phyloP scores from a whole-genome alignment of 805 yeast genomes.

The Teunomyces cretensis region DNA sequence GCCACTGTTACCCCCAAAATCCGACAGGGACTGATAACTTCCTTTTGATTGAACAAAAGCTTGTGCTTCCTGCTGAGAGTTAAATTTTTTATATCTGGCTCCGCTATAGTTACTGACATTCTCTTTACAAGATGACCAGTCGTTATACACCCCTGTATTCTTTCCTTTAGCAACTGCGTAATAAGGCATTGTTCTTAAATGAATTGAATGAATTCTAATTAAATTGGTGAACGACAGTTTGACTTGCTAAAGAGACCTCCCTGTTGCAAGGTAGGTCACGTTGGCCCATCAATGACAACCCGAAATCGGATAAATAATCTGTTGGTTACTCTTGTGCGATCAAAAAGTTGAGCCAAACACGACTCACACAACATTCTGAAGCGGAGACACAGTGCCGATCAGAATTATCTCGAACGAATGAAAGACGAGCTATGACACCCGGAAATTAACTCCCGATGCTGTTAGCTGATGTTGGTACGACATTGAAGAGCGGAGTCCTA shows the following conservation, averaged over 20 bases:
- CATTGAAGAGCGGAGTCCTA: no score
- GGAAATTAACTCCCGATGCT: no score
- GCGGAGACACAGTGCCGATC: no score
- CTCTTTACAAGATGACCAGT: constrained; percentile 58
- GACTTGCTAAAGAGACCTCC: neutral
- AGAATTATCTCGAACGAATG: no score
- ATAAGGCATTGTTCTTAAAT: constrained; percentile 16
- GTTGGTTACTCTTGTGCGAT: no score
- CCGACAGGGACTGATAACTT: neutral
- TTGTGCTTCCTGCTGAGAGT: constrained; percentile 47
- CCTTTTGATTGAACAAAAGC: constrained; percentile 1
- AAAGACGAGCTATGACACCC: no score
- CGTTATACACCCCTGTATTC: constrained; percentile 51
- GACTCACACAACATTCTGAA: no score
- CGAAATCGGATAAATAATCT: no score
- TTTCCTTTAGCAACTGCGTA: constrained; percentile 42
- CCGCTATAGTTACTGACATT: constrained; percentile 58
- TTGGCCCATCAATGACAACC: no score
- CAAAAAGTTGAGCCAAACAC: no score
- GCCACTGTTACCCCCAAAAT: neutral
- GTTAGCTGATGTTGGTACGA: no score
- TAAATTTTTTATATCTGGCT: constrained; percentile 59
- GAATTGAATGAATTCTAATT: neutral
- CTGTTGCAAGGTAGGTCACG: no score
- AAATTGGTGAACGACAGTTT: neutral